Percentiles rank a stretch among this genome's conserved stretches.
phyloP scores from a whole-genome alignment of 306 rosid species.

The barrel medic (Medicago truncatula) region MtrunA17r5.0-ANR NC_053046.1:37063001-37063500 shows the following conservation, averaged over 20 bases:
- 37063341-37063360: neutral
- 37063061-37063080: constrained; percentile 3
- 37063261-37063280: neutral
- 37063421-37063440: constrained; percentile 4
- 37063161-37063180: neutral
- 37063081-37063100: neutral
- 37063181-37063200: neutral
- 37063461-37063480: constrained; percentile 21
- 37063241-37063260: neutral
- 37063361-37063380: neutral
- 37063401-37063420: neutral
- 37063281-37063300: neutral
- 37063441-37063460: neutral
- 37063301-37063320: neutral
- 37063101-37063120: neutral
- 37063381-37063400: neutral
- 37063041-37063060: constrained; percentile 2
- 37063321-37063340: neutral
- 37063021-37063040: constrained; percentile 29
- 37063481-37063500: too few species aligned
- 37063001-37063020: constrained; percentile 50
- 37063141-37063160: neutral
- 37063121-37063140: neutral
- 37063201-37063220: neutral
- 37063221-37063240: neutral